Evolutionary conservation across 169 alveolate species (phyloP).

Genomic region (Plasmodium vinckei): DNA sequence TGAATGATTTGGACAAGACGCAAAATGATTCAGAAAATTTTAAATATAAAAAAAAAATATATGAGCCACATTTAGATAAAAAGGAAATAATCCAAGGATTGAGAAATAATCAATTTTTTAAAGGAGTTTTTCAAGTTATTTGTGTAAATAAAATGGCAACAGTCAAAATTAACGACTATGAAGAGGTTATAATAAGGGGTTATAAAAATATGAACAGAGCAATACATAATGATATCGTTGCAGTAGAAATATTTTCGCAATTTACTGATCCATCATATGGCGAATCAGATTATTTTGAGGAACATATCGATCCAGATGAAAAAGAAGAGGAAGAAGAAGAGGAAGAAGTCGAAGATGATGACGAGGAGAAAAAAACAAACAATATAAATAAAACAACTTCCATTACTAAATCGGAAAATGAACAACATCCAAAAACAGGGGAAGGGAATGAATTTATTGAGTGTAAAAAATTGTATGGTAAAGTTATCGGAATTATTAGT

Average conservation of each 20-base stretch:
- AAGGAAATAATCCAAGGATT: conserved; percentile 85
- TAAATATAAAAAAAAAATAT: conserved; percentile 76
- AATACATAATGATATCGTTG: conserved; percentile 98
- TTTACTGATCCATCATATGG: conserved; percentile 78
- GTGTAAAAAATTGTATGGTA: conserved; percentile 85
- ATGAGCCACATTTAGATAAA: conserved; percentile 82
- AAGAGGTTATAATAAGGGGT: conserved; percentile 90
- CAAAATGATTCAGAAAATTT: conserved; percentile 56
- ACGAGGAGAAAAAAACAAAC: background rate
- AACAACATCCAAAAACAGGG: conserved; percentile 30
- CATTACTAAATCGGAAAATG: conserved; percentile 13
- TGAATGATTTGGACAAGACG: background rate
- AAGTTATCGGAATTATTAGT: conserved; percentile 93
- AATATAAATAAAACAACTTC: background rate
- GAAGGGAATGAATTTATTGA: conserved; percentile 17
- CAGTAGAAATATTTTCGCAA: conserved; percentile 92
- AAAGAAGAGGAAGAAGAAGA: conserved; percentile 63
- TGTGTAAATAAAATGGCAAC: conserved; percentile 84
- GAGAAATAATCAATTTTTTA: conserved; percentile 89
- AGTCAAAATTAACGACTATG: conserved; percentile 82
- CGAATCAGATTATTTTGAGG: conserved; percentile 76
- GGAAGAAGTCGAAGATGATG: conserved; percentile 54
- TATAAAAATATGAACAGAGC: conserved; percentile 94
- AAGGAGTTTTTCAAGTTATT: conserved; percentile 91
- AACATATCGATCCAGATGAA: conserved; percentile 71